These are phyloP conservation scores for Arabidopsis arenosa DNA, from an alignment of 345 rosid species.

Conservation along the genomic window DNA sequence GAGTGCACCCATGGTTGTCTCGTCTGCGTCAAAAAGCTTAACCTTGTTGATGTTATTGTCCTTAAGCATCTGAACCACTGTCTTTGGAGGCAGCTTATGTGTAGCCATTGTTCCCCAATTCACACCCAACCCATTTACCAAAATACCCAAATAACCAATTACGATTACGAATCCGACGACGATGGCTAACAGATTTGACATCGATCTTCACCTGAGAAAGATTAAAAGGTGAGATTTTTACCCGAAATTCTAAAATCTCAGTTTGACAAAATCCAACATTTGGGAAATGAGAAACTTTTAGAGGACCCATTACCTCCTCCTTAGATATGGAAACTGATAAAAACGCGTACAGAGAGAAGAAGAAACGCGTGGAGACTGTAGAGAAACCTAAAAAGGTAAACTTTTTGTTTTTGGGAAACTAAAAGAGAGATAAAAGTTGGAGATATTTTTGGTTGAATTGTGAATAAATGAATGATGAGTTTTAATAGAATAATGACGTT, in stretches of 20 bases:
- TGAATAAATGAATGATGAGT: background rate
- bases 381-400: background rate
- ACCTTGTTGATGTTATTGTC: constrained; percentile 79
- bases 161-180: constrained; percentile 5
- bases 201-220: constrained; percentile 17
- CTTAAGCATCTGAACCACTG: constrained; percentile 70
- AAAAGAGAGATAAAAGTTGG: constrained; percentile 21
- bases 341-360: constrained; percentile 20
- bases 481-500: constrained; percentile 10
- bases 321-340: constrained; percentile 5
- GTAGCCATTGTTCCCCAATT: constrained; percentile 88
- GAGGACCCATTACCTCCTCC: background rate
- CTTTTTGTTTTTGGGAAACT: background rate
- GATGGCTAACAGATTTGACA: constrained; percentile 19
- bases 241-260: background rate
- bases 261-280: background rate
- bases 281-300: background rate
- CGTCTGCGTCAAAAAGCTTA: constrained; percentile 82
- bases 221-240: background rate
- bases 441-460: background rate
- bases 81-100: constrained; percentile 61
- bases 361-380: constrained; percentile 9
- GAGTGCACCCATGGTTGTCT: constrained; percentile 69
- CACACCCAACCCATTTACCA: constrained; percentile 64
- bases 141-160: background rate